Percentiles rank a stretch among this genome's conserved stretches.
phyloP scores from a whole-genome alignment of 306 rosid genomes.

The Dryas octopetala region DNA sequence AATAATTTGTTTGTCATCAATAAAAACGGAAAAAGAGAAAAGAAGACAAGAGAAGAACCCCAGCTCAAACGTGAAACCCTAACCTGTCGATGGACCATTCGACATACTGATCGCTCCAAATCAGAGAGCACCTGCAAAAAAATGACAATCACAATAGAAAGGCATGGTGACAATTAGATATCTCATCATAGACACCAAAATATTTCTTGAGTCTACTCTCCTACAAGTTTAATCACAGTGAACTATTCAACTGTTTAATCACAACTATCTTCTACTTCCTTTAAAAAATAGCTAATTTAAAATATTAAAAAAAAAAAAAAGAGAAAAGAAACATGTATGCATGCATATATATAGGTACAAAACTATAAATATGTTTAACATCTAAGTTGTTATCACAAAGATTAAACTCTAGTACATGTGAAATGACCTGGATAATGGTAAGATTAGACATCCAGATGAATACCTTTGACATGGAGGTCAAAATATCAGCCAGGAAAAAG shows the following conservation, averaged over 20 bases:
- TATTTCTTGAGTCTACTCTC: slow-evolving; percentile 17
- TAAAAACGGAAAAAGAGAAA: neutral
- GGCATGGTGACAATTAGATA: slow-evolving; percentile 10
- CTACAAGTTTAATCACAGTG: neutral
- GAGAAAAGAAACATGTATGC: neutral
- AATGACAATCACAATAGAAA: slow-evolving; percentile 22
- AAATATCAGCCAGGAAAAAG: slow-evolving; percentile 94
- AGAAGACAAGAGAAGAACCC: neutral
- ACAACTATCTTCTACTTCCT: neutral
- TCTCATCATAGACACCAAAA: slow-evolving; percentile 20
- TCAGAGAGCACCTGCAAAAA: slow-evolving; percentile 84
- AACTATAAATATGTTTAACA: neutral
- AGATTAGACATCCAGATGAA: slow-evolving; percentile 27
- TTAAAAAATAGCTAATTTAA: no score
- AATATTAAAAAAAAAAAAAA: neutral
- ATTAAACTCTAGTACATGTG: slow-evolving; percentile 11
- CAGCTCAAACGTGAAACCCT: slow-evolving; percentile 28
- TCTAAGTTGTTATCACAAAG: neutral
- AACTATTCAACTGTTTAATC: neutral
- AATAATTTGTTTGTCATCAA: neutral
- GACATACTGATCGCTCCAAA: slow-evolving; percentile 93
- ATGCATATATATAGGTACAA: neutral
- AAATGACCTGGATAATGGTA: slow-evolving; percentile 22
- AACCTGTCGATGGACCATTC: slow-evolving; percentile 98
- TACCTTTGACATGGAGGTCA: slow-evolving; percentile 98